Percentiles rank a stretch among this genome's conserved stretches.
Conservation (phyloP, 805 yeast genomes). For the Candida odintsovae region DNA sequence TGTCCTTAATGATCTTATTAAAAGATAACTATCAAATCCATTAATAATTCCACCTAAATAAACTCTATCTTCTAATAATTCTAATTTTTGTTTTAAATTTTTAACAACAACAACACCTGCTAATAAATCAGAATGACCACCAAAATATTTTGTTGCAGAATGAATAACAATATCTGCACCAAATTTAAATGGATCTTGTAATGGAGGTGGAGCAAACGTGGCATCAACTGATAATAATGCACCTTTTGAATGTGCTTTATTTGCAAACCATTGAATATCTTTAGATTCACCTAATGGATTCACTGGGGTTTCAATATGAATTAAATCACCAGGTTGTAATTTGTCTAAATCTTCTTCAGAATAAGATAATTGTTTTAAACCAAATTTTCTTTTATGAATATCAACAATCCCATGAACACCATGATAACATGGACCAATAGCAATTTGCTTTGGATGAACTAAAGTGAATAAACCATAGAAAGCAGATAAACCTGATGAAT, state of each 20-base stretch:
- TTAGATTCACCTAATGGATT: slow-evolving; percentile 72
- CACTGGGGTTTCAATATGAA: slow-evolving; percentile 84
- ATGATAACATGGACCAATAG: slow-evolving; percentile 78
- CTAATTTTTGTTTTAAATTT: slow-evolving; percentile 37
- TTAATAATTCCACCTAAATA: slow-evolving; percentile 75
- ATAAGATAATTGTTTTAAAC: slow-evolving; percentile 44
- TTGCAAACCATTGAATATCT: slow-evolving; percentile 59
- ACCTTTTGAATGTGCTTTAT: slow-evolving; percentile 70
- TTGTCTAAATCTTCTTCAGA: slow-evolving; percentile 42
- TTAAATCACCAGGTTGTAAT: slow-evolving; percentile 56
- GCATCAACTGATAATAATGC: slow-evolving; percentile 73
- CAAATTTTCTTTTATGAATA: slow-evolving; percentile 55
- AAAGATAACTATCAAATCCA: slow-evolving; percentile 67
- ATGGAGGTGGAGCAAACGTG: slow-evolving; percentile 92
- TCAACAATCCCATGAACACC: slow-evolving; percentile 73
- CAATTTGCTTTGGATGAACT: slow-evolving; percentile 66
- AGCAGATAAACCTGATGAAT: slow-evolving; percentile 78
- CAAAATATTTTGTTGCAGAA: slow-evolving; percentile 89
- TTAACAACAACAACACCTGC: slow-evolving; percentile 79
- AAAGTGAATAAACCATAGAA: slow-evolving; percentile 68
- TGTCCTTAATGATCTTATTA: slow-evolving; percentile 77
- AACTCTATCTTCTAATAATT: slow-evolving; percentile 57
- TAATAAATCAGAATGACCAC: slow-evolving; percentile 90
- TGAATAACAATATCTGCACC: slow-evolving; percentile 91
- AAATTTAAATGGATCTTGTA: slow-evolving; percentile 71